A percentile compares a stretch with the other conserved stretches of the same genome.
phyloP scores from a whole-genome alignment of 78 protist genomes.

The Guillardia theta region DNA sequence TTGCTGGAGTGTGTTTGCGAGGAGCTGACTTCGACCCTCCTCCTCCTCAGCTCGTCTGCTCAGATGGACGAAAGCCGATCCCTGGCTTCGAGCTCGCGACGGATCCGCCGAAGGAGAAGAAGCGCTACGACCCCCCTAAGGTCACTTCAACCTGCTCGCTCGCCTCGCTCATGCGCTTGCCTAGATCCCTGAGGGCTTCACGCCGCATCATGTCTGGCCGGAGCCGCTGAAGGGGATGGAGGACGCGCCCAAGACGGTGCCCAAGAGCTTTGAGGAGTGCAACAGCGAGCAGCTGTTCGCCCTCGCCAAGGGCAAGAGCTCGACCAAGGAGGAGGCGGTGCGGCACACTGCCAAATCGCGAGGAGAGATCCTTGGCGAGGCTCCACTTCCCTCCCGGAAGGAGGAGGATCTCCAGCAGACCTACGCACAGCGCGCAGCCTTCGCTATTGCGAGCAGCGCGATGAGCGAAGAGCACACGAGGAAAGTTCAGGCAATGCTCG shows the following conservation, averaged over 20 bases:
- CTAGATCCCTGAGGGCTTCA: background rate
- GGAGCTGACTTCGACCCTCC: no score
- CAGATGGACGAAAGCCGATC: background rate
- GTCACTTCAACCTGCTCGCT: background rate
- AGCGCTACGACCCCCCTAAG: background rate
- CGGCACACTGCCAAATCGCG: background rate
- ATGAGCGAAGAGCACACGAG: background rate
- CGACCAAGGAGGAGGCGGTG: no score
- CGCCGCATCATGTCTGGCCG: background rate
- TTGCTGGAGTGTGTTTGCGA: no score
- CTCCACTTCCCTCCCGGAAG: background rate
- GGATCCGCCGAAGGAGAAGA: background rate
- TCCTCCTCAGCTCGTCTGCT: no score
- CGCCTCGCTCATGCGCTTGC: no score
- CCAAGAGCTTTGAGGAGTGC: background rate
- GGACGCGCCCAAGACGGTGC: background rate
- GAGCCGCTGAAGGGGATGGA: background rate
- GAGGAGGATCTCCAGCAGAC: background rate
- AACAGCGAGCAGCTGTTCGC: background rate
- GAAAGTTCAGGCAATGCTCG: background rate
- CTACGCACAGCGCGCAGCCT: background rate
- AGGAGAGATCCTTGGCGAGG: background rate
- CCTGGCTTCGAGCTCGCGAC: background rate
- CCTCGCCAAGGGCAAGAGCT: conserved; percentile 2
- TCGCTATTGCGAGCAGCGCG: background rate